Evolutionary conservation across 176 grass and related monocot genomes (phyloP).

Genomic region (Triticum aestivum): IWGSC_CS_RefSeq_v2.1 NC_057812.1:61160082-61160581

Average conservation of each 20-base stretch:
- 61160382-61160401: slow-evolving; percentile 30
- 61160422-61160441: slow-evolving; percentile 42
- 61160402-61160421: slow-evolving; percentile 16
- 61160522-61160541: background rate
- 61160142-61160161: too few relatives aligned
- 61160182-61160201: too few relatives aligned
- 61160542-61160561: background rate
- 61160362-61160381: slow-evolving; percentile 40
- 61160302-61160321: slow-evolving; percentile 47
- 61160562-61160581: background rate
- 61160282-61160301: slow-evolving; percentile 47
- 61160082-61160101: too few relatives aligned
- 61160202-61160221: too few relatives aligned
- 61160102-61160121: too few relatives aligned
- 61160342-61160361: slow-evolving; percentile 32
- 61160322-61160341: slow-evolving; percentile 10
- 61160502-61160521: slow-evolving; percentile 52
- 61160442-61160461: slow-evolving; percentile 48
- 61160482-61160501: slow-evolving; percentile 50
- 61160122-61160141: too few relatives aligned
- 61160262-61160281: slow-evolving; percentile 42
- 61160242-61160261: background rate
- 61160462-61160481: slow-evolving; percentile 30
- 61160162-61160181: too few relatives aligned
- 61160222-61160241: too few relatives aligned